Base-by-base conservation (phyloP, 1,284 basidiomycete genomes). In the Leccinum ponderosum region DNA sequence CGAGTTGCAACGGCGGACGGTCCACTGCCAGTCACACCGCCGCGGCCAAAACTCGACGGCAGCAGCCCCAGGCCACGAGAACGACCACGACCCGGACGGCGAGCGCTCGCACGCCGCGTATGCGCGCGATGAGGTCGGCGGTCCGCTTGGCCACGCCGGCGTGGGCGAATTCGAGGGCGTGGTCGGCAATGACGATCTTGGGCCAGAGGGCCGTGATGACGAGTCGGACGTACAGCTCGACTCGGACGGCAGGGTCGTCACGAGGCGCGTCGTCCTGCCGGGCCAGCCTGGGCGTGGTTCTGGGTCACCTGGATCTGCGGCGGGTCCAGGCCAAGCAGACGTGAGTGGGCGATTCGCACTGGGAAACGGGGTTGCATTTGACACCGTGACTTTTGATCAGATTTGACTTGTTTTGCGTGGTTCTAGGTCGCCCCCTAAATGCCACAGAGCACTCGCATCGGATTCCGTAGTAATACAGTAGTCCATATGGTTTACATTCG, bases 91-190 rank as follows among this genome's bases (percentile, higher is more conserved):
- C 57, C 65, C 68, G 1, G 72, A 76, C 7, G 69, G 77, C 62
- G 73, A 75, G 53, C 66, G 66, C 0, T 72, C 73, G 37, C 74
- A 76, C 31, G 65, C 81, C 14, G 53, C 67, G 15, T 78, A 80
- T 57, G 68, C 73, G 17, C 75, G 69, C 42, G 83, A 83, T 4
- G 76, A 82, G 64, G 68, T 83, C 17, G 62, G 65, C 27, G 83
- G 83, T 0, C 82, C 83, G 0, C 71, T 83, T 6, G 69, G 74
- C 20, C 64, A 59, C 22, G 73, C 75, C 0, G 60, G 73, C 17
- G 62, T 75, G 6, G 74, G 73, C 20, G 74, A 76, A 17, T 73
- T 76, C 15, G 71, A 73, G 37, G 73, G 73, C 0, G 58, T 76
- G 0, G 66, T 75, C 3, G 71, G 73, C 5, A 66, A 60, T 4